These are phyloP conservation scores for Phytophthora ohioensis DNA, from an alignment of 352 stramenopile genomes.

Conservation along the genomic window DNA sequence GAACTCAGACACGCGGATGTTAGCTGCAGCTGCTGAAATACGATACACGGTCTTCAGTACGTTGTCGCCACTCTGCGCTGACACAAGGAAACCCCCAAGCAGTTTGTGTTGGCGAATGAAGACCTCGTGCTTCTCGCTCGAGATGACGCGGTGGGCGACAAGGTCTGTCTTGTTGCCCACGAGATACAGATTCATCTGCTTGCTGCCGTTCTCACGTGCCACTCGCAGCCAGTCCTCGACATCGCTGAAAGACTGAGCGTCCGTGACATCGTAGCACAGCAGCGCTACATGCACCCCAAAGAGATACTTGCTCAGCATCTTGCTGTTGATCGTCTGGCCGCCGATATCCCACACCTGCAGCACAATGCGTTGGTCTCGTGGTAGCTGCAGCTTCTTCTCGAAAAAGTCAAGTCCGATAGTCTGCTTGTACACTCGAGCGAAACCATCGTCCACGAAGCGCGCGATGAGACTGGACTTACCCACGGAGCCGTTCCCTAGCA, in stretches of 20 bases:
- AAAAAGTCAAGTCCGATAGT: constrained; percentile 90
- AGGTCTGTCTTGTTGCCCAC: constrained; percentile 92
- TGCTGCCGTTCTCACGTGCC: constrained; percentile 46
- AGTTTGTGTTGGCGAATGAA: constrained; percentile 77
- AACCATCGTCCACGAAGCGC: constrained; percentile 85
- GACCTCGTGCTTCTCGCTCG: constrained; percentile 71
- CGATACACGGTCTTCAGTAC: constrained; percentile 85
- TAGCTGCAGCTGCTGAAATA: constrained; percentile 70
- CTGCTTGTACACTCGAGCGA: constrained; percentile 87
- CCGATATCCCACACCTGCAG: constrained; percentile 92
- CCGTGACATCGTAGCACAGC: constrained; percentile 90
- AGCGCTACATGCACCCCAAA: constrained; percentile 82
- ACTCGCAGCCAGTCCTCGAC: constrained; percentile 81
- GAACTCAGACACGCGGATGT: constrained; percentile 79
- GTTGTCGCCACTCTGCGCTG: constrained; percentile 85
- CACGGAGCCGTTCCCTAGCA: constrained; percentile 89
- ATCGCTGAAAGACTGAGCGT: constrained; percentile 85
- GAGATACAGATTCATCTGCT: constrained; percentile 68
- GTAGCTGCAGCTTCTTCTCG: constrained; percentile 84
- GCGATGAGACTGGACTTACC: constrained; percentile 88
- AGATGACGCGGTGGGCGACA: constrained; percentile 76
- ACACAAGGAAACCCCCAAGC: constrained; percentile 80
- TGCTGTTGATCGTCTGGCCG: constrained; percentile 89
- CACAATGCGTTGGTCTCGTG: constrained; percentile 76
- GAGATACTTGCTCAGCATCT: constrained; percentile 90